These are phyloP conservation scores for Hyphopichia burtonii DNA, from an alignment of 1,139 yeast species.

Conservation along the genomic window DNA sequence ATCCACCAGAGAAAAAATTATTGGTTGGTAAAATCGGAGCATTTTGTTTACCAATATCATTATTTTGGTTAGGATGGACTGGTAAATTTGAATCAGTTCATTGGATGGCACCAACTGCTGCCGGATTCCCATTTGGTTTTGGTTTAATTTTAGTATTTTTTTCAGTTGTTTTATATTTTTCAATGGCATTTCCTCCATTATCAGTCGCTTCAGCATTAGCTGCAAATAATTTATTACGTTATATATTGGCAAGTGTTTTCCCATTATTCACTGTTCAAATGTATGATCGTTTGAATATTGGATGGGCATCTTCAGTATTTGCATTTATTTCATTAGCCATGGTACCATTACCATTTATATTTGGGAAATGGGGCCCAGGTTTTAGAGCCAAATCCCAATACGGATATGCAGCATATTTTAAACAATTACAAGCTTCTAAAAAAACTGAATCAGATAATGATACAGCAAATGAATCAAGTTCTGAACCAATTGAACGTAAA, in stretches of 20 bases:
- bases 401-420: conserved; percentile 55
- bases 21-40: conserved; percentile 58
- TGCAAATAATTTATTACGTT: conserved; percentile 73
- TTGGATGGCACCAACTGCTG: conserved; percentile 78
- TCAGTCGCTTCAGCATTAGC: conserved; percentile 76
- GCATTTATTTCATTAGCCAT: conserved; percentile 34
- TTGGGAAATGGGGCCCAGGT: conserved; percentile 54
- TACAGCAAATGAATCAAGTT: neutral
- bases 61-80: conserved; percentile 86
- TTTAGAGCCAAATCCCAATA: conserved; percentile 56
- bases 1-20: conserved; percentile 38
- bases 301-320: conserved; percentile 39
- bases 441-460: neutral
- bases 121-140: conserved; percentile 76
- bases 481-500: conserved; percentile 3
- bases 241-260: conserved; percentile 60
- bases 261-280: conserved; percentile 47
- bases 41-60: conserved; percentile 59
- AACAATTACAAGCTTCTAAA: conserved; percentile 22
- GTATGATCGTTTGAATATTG: conserved; percentile 37
- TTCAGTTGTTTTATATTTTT: conserved; percentile 66
- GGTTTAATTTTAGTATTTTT: conserved; percentile 74
- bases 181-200: conserved; percentile 72
- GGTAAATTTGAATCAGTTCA: conserved; percentile 55
- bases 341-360: conserved; percentile 43